phyloP scores from a whole-genome alignment of 2,329 filamentous ascomycete species.

The Dactylellina drechsleri region DNA sequence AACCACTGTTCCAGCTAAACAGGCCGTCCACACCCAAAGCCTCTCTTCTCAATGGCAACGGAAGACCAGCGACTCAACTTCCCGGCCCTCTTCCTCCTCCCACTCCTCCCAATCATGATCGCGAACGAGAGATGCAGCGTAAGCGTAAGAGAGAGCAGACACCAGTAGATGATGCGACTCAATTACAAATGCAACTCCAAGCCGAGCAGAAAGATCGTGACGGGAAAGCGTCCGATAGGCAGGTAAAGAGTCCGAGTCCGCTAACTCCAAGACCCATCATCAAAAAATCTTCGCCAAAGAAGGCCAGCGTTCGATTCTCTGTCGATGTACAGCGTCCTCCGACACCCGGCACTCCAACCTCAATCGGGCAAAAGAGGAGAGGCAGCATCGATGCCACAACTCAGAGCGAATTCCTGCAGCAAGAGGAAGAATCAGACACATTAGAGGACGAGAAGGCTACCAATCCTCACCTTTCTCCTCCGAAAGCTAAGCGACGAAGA shows the following conservation, averaged over 20 bases:
- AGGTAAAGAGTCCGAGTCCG: conserved; percentile 45
- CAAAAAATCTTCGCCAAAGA: conserved; percentile 48
- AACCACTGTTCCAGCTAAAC: conserved; percentile 25
- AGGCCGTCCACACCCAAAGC: conserved; percentile 43
- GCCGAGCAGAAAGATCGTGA: conserved; percentile 44
- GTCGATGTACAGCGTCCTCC: conserved; percentile 20
- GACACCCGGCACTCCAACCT: conserved; percentile 1
- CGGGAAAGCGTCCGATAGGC: conserved; percentile 13
- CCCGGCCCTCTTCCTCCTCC: conserved; percentile 8
- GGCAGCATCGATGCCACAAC: conserved; percentile 26
- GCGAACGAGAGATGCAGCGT: conserved; percentile 39
- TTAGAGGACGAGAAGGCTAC: conserved; percentile 33
- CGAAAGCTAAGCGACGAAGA: conserved; percentile 32
- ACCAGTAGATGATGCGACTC: conserved; percentile 34
- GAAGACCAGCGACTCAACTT: conserved; percentile 14
- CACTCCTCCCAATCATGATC: conserved; percentile 6
- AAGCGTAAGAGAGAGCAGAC: conserved; percentile 51
- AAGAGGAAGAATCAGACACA: conserved; percentile 41
- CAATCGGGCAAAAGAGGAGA: conserved; percentile 30
- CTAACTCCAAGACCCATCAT: conserved; percentile 37
- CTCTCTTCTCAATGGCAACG: conserved; percentile 19
- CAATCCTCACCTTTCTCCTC: neutral
- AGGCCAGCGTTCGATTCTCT: conserved; percentile 38
- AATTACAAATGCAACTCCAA: conserved; percentile 47
- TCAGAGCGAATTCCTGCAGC: conserved; percentile 15